These are phyloP conservation scores for Paragyromitra xinjiangensis DNA, from an alignment of 495 filamentous ascomycete genomes.

Conservation along the genomic window DNA sequence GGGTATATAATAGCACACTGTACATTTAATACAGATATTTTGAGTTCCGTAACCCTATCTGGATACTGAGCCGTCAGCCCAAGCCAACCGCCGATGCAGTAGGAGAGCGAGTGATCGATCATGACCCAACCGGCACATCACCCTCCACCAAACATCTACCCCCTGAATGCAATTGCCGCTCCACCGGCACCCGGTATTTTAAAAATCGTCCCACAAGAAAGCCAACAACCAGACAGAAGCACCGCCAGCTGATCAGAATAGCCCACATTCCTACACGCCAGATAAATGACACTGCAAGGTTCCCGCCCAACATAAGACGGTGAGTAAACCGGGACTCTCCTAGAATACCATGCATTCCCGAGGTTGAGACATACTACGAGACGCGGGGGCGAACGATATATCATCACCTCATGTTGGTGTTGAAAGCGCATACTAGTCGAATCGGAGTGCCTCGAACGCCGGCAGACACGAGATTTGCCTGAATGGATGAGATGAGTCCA, in stretches of 20 bases:
- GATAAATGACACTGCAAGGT: conserved; percentile 4
- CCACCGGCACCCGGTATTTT: background rate
- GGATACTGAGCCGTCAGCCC: background rate
- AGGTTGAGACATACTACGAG: conserved; percentile 2
- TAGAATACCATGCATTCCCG: background rate
- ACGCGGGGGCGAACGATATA: conserved; percentile 10
- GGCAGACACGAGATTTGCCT: conserved; percentile 38
- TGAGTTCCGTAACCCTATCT: background rate
- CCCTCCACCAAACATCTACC: background rate
- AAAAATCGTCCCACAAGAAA: background rate
- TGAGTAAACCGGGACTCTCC: conserved; percentile 11
- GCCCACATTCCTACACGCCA: background rate
- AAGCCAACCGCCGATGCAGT: background rate
- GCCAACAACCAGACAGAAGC: background rate
- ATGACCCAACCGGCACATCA: conserved; percentile 8
- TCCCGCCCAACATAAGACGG: conserved; percentile 15
- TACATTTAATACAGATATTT: background rate
- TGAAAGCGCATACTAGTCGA: background rate
- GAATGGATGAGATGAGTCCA: conserved; percentile 35
- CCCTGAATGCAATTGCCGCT: conserved; percentile 1
- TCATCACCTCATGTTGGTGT: conserved; percentile 1
- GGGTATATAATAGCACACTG: background rate
- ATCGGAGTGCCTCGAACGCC: background rate
- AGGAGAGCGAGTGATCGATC: background rate
- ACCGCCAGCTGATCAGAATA: background rate